phyloP scores from a whole-genome alignment of 169 alveolate genomes.

The Toxoplasma gondii region DNA sequence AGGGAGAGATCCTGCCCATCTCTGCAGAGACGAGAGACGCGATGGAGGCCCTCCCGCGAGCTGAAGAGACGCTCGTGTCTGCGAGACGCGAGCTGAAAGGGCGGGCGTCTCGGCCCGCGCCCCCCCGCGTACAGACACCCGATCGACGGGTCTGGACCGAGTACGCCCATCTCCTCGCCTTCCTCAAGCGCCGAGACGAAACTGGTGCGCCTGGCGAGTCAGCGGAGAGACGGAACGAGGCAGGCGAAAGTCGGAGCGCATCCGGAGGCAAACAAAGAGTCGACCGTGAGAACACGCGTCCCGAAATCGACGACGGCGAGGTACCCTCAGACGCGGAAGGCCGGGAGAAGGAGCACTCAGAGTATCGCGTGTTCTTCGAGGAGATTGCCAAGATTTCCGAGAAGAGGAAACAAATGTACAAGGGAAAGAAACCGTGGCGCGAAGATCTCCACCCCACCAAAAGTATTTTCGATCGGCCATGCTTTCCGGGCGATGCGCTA shows the following conservation, averaged over 20 bases:
- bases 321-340: background rate
- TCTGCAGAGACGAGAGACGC: background rate
- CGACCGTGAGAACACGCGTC: background rate
- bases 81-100: too few species aligned
- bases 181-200: background rate
- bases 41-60: background rate
- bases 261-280: background rate
- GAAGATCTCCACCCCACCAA: constrained; percentile 32
- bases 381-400: constrained; percentile 7
- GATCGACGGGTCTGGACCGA: background rate
- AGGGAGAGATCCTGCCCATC: too few species aligned
- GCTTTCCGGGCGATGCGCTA: constrained; percentile 21
- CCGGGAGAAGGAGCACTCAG: background rate
- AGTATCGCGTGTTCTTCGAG: background rate
- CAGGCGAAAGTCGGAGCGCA: background rate
- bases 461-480: constrained; percentile 19
- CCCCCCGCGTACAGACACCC: background rate
- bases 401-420: constrained; percentile 11
- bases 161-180: background rate
- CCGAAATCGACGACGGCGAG: background rate
- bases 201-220: background rate
- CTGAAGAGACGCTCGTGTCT: too few species aligned
- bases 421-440: constrained; percentile 14
- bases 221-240: background rate
- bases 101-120: too few species aligned